Percentiles rank a stretch among this genome's conserved stretches.
phyloP scores from a whole-genome alignment of 306 rosid species.

The Rosa rugosa region DNA sequence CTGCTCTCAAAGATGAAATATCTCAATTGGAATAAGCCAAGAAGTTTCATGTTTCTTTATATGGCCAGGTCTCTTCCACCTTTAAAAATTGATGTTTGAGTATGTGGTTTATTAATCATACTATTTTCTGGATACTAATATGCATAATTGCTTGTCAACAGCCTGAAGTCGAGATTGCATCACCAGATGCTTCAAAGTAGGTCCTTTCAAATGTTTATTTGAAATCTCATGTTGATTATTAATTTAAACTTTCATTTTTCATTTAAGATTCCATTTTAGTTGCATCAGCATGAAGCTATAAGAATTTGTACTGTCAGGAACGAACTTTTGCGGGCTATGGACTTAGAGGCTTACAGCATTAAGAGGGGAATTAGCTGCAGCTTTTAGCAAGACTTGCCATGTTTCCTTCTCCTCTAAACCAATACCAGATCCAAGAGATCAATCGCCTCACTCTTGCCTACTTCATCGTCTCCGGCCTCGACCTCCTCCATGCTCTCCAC shows the following conservation, averaged over 20 bases:
- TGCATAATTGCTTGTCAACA: constrained; percentile 41
- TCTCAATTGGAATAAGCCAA: constrained; percentile 80
- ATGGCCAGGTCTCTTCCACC: constrained; percentile 63
- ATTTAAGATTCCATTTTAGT: constrained; percentile 15
- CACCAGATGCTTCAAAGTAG: constrained; percentile 86
- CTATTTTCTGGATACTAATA: constrained; percentile 30
- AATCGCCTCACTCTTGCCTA: constrained; percentile 89
- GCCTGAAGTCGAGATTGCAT: constrained; percentile 52
- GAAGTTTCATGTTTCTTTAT: constrained; percentile 76
- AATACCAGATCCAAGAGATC: constrained; percentile 71
- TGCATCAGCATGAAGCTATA: constrained; percentile 34
- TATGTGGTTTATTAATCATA: constrained; percentile 18
- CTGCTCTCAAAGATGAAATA: constrained; percentile 72
- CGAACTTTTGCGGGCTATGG: constrained; percentile 87
- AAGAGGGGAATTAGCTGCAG: constrained; percentile 51
- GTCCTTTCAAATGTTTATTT: constrained; percentile 39
- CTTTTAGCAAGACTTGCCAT: constrained; percentile 47
- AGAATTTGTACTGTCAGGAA: constrained; percentile 62
- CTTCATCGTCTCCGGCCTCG: constrained; percentile 80
- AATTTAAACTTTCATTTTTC: constrained; percentile 7
- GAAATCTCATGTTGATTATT: constrained; percentile 24
- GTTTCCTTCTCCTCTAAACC: constrained; percentile 50
- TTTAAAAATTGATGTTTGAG: constrained; percentile 17
- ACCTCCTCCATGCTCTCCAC: constrained; percentile 59
- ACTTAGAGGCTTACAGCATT: constrained; percentile 79